Evolutionary conservation across 169 alveolate genomes (phyloP), one percentile per base, ranked within the genome.

Genomic region (Haemoproteus tartakovskyi): DNA sequence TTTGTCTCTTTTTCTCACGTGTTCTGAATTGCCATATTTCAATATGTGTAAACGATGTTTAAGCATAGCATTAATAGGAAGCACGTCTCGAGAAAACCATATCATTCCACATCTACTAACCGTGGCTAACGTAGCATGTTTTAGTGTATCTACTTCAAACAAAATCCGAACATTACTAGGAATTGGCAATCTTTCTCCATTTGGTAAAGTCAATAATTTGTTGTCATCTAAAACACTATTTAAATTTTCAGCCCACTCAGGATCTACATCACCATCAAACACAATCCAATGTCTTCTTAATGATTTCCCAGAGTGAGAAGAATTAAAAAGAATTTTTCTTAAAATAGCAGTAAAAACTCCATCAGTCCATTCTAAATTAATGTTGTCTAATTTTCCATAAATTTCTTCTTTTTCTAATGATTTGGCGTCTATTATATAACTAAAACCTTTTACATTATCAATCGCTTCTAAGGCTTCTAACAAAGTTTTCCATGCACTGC

Each of bases 181-280:
- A 26, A 95, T 92, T 19, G 88, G 91, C n/a, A 98, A 88, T 46
- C 99, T 89, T 82, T 96, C 98, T 26, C 99, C 99, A 59, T 93
- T 95, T 4, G 98, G 98, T 36, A 97, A 88, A 3, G 99, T 96
- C n/a, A 96, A 87, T 21, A 98, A 91, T 83, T 95, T 95, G 89
- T 96, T 98, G 85, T 98, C 99, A 87, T 98, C 99, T 52, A 98
- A 90, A 5, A 97, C 99, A 9, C 99, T 95, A 91, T 98, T 98
- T 62, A 98, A 90, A 51, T 95, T 96, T 87, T 98, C 99, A 26
- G 99, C 99, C 99, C 99, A 98, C 64, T 97, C 98, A 11, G 99
- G 99, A 78, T 97, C 99, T 2, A 98, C 98, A 79, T 98, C 99
- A 3, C 99, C 99, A 87, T 98, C 99, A 79, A 97, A 97, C 50